Evolutionary conservation across 2,329 filamentous ascomycete genomes (phyloP).

Genomic region (Alternaria conjuncta): DNA sequence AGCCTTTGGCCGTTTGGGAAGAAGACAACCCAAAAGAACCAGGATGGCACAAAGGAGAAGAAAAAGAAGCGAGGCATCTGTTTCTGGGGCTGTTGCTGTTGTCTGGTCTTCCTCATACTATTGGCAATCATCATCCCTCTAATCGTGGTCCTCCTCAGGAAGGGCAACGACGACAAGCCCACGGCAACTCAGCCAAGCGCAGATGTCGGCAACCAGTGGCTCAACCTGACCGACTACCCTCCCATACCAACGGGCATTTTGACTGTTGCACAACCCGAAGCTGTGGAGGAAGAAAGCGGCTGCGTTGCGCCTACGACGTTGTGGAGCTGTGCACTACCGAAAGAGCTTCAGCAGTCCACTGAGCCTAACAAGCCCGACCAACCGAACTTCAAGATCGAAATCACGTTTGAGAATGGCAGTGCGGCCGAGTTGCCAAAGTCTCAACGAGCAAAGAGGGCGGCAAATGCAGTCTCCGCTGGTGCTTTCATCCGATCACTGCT

Average conservation of each 20-base stretch:
- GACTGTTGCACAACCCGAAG: conserved; percentile 77
- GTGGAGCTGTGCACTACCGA: conserved; percentile 87
- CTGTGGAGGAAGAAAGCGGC: conserved; percentile 66
- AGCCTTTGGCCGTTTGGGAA: conserved; percentile 30
- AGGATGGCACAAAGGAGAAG: conserved; percentile 34
- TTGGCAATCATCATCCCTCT: conserved; percentile 51
- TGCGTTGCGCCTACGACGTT: conserved; percentile 76
- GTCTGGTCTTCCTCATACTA: conserved; percentile 42
- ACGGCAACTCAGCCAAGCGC: conserved; percentile 22
- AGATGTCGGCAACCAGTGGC: conserved; percentile 59
- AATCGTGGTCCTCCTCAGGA: conserved; percentile 42
- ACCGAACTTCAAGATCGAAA: conserved; percentile 81
- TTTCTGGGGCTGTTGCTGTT: conserved; percentile 46
- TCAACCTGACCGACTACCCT: conserved; percentile 86
- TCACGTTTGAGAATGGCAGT: conserved; percentile 65
- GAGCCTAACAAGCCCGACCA: conserved; percentile 69
- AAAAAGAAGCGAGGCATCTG: conserved; percentile 41
- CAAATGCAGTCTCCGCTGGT: conserved; percentile 58
- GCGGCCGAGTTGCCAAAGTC: conserved; percentile 22
- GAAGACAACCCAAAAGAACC: conserved; percentile 20
- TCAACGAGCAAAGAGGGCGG: conserved; percentile 61
- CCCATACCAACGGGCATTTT: conserved; percentile 84
- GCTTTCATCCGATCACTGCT: conserved; percentile 44
- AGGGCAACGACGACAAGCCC: conserved; percentile 47
- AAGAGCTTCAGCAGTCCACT: conserved; percentile 72